Conservation (phyloP, 495 filamentous ascomycete genomes). For the Evansstolkia leycettana region DNA sequence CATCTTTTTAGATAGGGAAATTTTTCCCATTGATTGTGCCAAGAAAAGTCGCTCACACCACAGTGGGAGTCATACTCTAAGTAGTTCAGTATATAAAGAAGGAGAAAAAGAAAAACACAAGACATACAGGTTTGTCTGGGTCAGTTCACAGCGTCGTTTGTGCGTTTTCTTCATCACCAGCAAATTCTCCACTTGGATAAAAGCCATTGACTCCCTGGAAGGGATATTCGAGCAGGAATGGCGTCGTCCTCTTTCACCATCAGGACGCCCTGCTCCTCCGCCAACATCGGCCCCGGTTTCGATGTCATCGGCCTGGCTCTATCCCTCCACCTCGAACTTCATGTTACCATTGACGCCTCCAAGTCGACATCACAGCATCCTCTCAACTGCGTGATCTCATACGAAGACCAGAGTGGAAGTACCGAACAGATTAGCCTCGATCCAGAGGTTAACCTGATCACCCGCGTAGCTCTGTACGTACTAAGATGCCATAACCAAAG, state of each 20-base stretch:
- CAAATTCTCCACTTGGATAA: too few species aligned
- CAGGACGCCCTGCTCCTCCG: slow-evolving; percentile 74
- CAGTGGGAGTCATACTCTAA: background rate
- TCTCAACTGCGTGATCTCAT: slow-evolving; percentile 79
- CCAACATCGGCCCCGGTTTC: slow-evolving; percentile 94
- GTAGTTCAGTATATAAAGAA: too few species aligned
- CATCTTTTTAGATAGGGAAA: background rate
- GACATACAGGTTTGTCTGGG: too few species aligned
- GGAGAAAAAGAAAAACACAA: too few species aligned
- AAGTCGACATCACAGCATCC: slow-evolving; percentile 40
- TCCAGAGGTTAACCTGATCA: slow-evolving; percentile 79
- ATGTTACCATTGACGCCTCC: slow-evolving; percentile 53
- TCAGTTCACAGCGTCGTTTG: too few species aligned
- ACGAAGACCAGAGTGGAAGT: slow-evolving; percentile 70
- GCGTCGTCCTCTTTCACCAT: slow-evolving; percentile 43
- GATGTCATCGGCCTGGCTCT: slow-evolving; percentile 93
- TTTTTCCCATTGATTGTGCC: background rate
- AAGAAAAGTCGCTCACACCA: background rate
- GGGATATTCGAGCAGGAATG: slow-evolving; percentile 7
- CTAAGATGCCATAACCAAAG: slow-evolving; percentile 79
- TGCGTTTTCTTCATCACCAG: too few species aligned
- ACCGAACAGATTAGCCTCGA: slow-evolving; percentile 61
- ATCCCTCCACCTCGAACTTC: slow-evolving; percentile 78
- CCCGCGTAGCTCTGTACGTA: slow-evolving; percentile 81
- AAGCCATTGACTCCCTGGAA: too few species aligned